A percentile compares a stretch with the other conserved stretches of the same genome.
Conservation (phyloP, 495 filamentous ascomycete genomes). For the Darksidea phi region DNA sequence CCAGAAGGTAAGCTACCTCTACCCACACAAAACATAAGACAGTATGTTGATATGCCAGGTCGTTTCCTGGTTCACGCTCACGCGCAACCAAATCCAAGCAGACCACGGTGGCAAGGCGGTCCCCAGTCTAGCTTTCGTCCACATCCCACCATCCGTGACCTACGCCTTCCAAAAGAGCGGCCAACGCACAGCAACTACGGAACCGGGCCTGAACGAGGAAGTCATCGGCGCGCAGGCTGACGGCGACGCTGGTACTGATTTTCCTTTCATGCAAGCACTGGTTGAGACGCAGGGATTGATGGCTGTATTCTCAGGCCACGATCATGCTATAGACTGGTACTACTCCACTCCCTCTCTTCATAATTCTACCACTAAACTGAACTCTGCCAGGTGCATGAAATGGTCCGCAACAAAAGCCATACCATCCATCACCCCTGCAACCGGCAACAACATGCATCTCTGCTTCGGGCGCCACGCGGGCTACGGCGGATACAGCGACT, state of each 20-base stretch:
- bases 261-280: constrained; percentile 64
- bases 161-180: constrained; percentile 47
- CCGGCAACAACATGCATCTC: constrained; percentile 50
- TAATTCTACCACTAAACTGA: background rate
- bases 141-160: constrained; percentile 65
- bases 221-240: constrained; percentile 55
- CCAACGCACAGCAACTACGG: constrained; percentile 38
- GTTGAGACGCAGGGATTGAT: constrained; percentile 49
- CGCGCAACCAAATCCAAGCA: constrained; percentile 46
- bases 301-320: constrained; percentile 66
- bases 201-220: constrained; percentile 69
- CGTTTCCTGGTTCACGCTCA: constrained; percentile 60
- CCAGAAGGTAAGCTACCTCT: constrained; percentile 10
- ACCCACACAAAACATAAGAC: background rate
- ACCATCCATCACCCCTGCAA: constrained; percentile 39
- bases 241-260: constrained; percentile 53
- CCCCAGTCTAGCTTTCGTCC: constrained; percentile 69
- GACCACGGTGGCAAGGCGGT: constrained; percentile 47
- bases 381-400: constrained; percentile 19
- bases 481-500: constrained; percentile 69
- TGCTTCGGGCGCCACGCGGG: constrained; percentile 72
- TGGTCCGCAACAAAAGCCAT: constrained; percentile 19
- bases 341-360: too few species aligned
- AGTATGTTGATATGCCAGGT: constrained; percentile 42
- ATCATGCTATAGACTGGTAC: constrained; percentile 66